A percentile compares a stretch with the other conserved stretches of the same genome.
phyloP scores from a whole-genome alignment of 441 rosid genomes.

The Codiaeum variegatum region DNA sequence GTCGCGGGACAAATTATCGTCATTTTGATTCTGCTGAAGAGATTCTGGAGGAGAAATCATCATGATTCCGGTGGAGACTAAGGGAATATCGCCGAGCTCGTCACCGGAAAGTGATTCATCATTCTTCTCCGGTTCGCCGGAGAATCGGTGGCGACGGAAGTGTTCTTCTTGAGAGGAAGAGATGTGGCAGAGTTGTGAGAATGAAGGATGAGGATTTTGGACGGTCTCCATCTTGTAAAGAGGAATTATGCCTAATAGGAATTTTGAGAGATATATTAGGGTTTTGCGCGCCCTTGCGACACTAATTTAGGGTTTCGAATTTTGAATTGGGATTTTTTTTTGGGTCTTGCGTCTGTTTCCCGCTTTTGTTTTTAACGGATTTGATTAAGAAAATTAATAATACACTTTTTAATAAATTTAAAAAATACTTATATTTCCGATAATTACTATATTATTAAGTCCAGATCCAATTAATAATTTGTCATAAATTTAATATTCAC shows the following conservation, averaged over 20 bases:
- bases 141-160: conserved; percentile 21
- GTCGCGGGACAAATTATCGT: too few species aligned
- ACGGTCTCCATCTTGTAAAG: neutral
- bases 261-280: too few species aligned
- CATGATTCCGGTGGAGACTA: conserved; percentile 25
- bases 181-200: conserved; percentile 23
- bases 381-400: too few species aligned
- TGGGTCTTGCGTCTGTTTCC: conserved; percentile 1
- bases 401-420: too few species aligned
- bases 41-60: conserved; percentile 35
- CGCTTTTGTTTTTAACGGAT: neutral
- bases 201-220: conserved; percentile 28
- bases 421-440: too few species aligned
- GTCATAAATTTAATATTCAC: too few species aligned
- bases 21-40: neutral
- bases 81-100: conserved; percentile 9
- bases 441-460: too few species aligned
- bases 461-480: too few species aligned
- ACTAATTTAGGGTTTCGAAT: neutral
- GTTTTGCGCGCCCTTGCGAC: neutral
- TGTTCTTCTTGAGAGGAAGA: conserved; percentile 30
- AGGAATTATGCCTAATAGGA: too few species aligned
- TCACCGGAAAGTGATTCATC: conserved; percentile 11
- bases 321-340: neutral
- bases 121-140: conserved; percentile 20